Evolutionary conservation across 176 grass and related monocot species (phyloP).

Genomic region (Bolboschoenus planiculmis): DNA sequence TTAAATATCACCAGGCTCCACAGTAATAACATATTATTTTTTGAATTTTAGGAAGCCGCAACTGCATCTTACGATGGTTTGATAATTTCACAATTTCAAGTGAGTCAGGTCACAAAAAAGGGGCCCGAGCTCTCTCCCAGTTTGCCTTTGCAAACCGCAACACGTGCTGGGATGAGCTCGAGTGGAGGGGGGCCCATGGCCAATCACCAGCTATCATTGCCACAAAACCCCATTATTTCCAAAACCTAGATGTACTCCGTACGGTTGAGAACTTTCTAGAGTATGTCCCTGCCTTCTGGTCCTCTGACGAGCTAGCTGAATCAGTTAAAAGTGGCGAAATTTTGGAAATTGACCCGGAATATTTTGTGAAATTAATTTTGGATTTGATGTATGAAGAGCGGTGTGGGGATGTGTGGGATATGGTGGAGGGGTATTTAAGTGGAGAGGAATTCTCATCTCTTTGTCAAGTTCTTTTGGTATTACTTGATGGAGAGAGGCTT

Average conservation of each 20-base stretch:
- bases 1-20: background rate
- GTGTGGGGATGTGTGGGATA: constrained; percentile 53
- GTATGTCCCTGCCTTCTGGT: constrained; percentile 77
- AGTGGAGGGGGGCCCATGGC: constrained; percentile 89
- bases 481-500: constrained; percentile 64
- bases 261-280: constrained; percentile 89
- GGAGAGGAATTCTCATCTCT: constrained; percentile 72
- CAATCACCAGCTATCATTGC: constrained; percentile 91
- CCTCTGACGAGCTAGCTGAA: constrained; percentile 75
- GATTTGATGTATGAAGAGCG: constrained; percentile 69
- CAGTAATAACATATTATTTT: background rate
- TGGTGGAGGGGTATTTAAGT: constrained; percentile 62
- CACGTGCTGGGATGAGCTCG: constrained; percentile 87
- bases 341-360: constrained; percentile 58
- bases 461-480: constrained; percentile 57
- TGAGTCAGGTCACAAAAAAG: constrained; percentile 67
- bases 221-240: constrained; percentile 88
- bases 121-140: constrained; percentile 68
- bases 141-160: constrained; percentile 86
- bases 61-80: constrained; percentile 73
- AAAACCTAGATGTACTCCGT: constrained; percentile 67
- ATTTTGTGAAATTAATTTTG: constrained; percentile 66
- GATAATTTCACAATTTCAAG: constrained; percentile 58
- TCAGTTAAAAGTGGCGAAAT: constrained; percentile 84
- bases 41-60: constrained; percentile 43